phyloP scores from a whole-genome alignment of 176 grass and related monocot species.

The Stipa capillata region DNA sequence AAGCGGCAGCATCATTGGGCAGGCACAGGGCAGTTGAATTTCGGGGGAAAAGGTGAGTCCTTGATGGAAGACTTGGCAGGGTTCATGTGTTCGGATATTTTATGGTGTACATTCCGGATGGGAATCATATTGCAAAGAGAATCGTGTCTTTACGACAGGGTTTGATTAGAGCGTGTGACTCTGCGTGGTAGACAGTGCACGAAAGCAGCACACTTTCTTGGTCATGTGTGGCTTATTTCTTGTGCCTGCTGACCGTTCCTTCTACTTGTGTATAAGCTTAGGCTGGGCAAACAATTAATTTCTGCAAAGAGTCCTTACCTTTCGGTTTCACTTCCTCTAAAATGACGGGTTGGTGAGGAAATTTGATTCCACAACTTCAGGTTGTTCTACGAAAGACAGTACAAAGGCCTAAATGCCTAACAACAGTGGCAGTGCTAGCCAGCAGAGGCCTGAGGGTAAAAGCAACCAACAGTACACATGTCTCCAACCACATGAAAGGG shows the following conservation, averaged over 20 bases:
- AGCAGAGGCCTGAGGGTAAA: not conserved
- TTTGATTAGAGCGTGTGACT: slow-evolving; percentile 11
- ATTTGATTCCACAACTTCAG: not conserved
- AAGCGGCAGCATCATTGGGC: slow-evolving; percentile 23
- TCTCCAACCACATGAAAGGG: slow-evolving; percentile 2
- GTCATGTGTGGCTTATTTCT: not conserved
- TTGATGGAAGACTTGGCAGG: not conserved
- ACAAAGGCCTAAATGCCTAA: not conserved
- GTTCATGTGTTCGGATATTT: not conserved
- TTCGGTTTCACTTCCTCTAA: not conserved
- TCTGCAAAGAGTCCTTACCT: not conserved
- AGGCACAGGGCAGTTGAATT: not conserved
- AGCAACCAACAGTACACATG: slow-evolving; percentile 3
- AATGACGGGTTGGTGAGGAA: not conserved
- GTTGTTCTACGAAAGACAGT: not conserved
- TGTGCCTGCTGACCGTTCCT: not conserved
- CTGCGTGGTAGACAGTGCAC: not conserved
- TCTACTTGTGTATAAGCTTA: not conserved
- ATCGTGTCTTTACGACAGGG: not conserved
- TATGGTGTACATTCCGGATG: not conserved
- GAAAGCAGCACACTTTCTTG: not conserved
- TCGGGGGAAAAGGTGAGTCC: not conserved
- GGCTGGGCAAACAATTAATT: not conserved
- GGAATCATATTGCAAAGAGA: slow-evolving; percentile 21
- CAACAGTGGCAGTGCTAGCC: not conserved